Conservation (phyloP, 306 rosid genomes). For the Casuarina equisetifolia region DNA sequence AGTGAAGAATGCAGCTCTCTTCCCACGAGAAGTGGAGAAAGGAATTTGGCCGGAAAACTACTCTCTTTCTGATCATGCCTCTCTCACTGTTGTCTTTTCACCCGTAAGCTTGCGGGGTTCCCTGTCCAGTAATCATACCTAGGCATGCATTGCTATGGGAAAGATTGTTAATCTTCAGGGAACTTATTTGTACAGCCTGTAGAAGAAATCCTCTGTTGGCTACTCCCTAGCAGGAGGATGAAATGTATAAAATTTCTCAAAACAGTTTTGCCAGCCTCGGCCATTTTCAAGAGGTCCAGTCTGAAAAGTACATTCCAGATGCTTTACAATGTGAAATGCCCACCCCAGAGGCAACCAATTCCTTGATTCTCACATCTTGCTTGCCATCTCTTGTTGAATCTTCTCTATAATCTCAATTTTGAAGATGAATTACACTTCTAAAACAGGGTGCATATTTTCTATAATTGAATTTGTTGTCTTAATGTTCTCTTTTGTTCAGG, state of each 20-base stretch:
- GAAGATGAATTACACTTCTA: too few relatives aligned
- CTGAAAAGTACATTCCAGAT: conserved; percentile 21
- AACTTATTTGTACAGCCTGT: conserved; percentile 9
- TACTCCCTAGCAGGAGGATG: conserved; percentile 20
- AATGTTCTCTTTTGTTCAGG: too few relatives aligned
- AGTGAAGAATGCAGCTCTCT: conserved; percentile 69
- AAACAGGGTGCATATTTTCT: too few relatives aligned
- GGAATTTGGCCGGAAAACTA: conserved; percentile 85
- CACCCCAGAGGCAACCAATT: too few relatives aligned
- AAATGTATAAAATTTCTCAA: conserved; percentile 9
- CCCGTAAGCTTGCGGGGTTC: conserved; percentile 53
- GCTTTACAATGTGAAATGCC: not conserved
- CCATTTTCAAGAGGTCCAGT: conserved; percentile 38
- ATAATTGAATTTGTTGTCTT: too few relatives aligned
- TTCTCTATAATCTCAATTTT: too few relatives aligned
- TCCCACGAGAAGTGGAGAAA: conserved; percentile 74
- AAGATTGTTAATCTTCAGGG: not conserved
- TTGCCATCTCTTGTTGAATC: too few relatives aligned
- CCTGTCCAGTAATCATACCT: conserved; percentile 22
- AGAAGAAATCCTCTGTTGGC: conserved; percentile 16
- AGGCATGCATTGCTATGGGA: not conserved
- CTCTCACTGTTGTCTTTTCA: conserved; percentile 58
- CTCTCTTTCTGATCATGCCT: conserved; percentile 84
- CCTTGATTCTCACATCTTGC: too few relatives aligned
- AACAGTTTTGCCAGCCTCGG: conserved; percentile 35